Conservation (phyloP, 148 eudicot species). For the Amaranthus palmeri region DNA sequence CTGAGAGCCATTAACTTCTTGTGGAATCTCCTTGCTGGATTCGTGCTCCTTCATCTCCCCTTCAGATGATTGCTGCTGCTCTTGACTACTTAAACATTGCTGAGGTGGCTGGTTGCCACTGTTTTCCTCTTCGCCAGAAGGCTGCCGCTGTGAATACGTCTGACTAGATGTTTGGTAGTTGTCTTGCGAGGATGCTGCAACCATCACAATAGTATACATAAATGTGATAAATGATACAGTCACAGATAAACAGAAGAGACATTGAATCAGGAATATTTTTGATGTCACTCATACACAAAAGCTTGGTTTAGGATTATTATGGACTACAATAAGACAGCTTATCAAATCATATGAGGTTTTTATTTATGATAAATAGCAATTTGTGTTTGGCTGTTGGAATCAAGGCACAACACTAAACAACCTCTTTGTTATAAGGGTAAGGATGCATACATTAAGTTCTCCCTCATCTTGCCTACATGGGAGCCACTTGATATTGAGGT, state of each 20-base stretch:
- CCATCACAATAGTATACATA: slow-evolving; percentile 10
- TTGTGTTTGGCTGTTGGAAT: too few species aligned
- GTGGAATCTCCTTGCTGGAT: too few species aligned
- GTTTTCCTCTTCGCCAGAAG: slow-evolving; percentile 46
- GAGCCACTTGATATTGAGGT: too few species aligned
- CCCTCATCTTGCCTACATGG: too few species aligned
- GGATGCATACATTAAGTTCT: not conserved
- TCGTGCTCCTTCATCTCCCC: too few species aligned
- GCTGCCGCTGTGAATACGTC: slow-evolving; percentile 60
- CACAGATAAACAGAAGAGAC: not conserved
- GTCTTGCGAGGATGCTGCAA: slow-evolving; percentile 59
- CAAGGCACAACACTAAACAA: not conserved
- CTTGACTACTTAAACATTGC: slow-evolving; percentile 32
- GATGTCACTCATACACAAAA: not conserved
- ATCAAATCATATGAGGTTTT: too few species aligned
- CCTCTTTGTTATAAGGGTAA: not conserved
- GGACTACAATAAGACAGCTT: not conserved
- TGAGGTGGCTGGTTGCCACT: slow-evolving; percentile 32
- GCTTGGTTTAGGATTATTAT: not conserved
- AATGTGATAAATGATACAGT: not conserved
- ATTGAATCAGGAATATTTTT: not conserved
- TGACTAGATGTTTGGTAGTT: slow-evolving; percentile 52
- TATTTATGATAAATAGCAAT: too few species aligned
- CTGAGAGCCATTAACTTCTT: too few species aligned
- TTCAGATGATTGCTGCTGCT: slow-evolving; percentile 16